Evolutionary conservation across 2,329 filamentous ascomycete genomes (phyloP), one percentile per base, ranked within the genome.

Genomic region (Claviceps digitariae): DNA sequence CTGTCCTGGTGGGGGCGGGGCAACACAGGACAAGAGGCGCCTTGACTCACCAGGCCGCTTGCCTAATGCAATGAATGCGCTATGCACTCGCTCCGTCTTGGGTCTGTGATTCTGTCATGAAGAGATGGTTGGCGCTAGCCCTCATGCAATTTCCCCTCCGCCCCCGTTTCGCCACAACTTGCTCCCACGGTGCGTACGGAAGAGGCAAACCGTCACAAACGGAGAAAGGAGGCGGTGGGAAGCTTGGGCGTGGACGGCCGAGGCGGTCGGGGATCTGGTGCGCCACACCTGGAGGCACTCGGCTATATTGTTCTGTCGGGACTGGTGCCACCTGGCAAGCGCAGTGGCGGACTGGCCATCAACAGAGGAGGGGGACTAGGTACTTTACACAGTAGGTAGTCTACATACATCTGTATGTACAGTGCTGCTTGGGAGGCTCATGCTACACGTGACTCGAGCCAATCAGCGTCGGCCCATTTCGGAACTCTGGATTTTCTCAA

Each of bases 381-480:
- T n/a, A n/a, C n/a, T n/a, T n/a, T n/a, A n/a, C n/a, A n/a, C n/a
- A n/a, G n/a, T n/a, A n/a, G n/a, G n/a, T n/a, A n/a, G n/a, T n/a
- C n/a, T n/a, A n/a, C n/a, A n/a, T n/a, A n/a, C n/a, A n/a, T n/a
- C n/a, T n/a, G n/a, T n/a, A n/a, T n/a, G n/a, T n/a, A n/a, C n/a
- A n/a, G n/a, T n/a, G n/a, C n/a, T n/a, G n/a, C 34, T 49, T 56
- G 54, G 55, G 55, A 59, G 60, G 61, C 55, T 48, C 6, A 57
- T 51, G 52, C 47, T 54, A 13, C 67, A 70, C 67, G 67, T 70
- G 68, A 70, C 58, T 47, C 36, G 25, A 52, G 57, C 69, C 69
- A 71, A 71, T 71, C 67, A 71, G 67, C 66, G 57, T 62, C 65
- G 64, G 67, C 59, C 67, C 67, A 70, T 71, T 71, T 69, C 65